Conservation (phyloP, 129 eudicot species). For the Lactuca sativa region DNA sequence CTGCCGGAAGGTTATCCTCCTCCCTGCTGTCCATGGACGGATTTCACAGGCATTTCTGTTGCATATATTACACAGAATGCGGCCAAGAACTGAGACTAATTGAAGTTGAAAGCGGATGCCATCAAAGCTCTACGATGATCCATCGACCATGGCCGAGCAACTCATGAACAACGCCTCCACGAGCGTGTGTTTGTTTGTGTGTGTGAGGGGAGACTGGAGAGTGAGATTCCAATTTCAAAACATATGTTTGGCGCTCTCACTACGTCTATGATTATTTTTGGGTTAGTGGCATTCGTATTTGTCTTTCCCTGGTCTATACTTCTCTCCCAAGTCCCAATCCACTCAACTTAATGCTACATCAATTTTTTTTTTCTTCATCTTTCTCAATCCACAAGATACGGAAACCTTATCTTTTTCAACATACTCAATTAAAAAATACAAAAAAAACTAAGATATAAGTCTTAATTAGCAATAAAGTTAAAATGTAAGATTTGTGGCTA, state of each 20-base stretch:
- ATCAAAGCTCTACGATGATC: conserved; percentile 2
- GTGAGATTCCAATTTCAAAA: conserved; percentile 25
- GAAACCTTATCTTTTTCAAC: no score
- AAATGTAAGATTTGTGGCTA: no score
- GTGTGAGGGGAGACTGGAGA: neutral
- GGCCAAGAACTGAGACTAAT: neutral
- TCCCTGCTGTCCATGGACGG: conserved; percentile 75
- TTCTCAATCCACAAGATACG: no score
- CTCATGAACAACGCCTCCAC: neutral
- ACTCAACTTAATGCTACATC: no score
- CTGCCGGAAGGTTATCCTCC: conserved; percentile 56
- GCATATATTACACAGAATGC: conserved; percentile 10
- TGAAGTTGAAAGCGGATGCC: conserved; percentile 11
- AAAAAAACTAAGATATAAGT: no score
- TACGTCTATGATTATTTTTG: neutral
- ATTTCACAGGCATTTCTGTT: conserved; percentile 63
- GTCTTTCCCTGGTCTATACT: no score
- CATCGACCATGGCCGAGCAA: neutral
- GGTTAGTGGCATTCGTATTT: no score
- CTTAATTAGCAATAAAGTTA: no score
- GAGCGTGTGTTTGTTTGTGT: neutral
- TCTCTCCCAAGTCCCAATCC: no score
- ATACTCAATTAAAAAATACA: no score
- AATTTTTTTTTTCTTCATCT: no score
- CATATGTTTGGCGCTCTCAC: conserved; percentile 27